Evolutionary conservation across 1,139 yeast species (phyloP).

Genomic region (Martiniozyma asiatica): DNA sequence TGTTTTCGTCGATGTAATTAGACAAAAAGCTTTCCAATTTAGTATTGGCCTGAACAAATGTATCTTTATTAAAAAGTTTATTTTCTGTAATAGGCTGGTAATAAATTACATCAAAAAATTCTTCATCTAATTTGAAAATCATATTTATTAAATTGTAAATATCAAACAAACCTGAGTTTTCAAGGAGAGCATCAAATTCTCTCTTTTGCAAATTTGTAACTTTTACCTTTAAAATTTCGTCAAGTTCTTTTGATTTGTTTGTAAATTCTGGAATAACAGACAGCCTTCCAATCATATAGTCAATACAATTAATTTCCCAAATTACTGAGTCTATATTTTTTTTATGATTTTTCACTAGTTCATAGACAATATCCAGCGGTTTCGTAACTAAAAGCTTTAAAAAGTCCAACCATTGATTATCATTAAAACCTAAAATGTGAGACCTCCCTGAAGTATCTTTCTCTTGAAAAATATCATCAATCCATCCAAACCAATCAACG

Average conservation of each 20-base stretch:
- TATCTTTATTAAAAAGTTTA: constrained; percentile 37
- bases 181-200: constrained; percentile 28
- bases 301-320: constrained; percentile 46
- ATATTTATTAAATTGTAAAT: constrained; percentile 53
- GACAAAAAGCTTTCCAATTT: constrained; percentile 43
- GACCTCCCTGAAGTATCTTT: constrained; percentile 24
- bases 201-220: constrained; percentile 25
- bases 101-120: constrained; percentile 39
- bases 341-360: constrained; percentile 19
- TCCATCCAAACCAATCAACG: constrained; percentile 29
- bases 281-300: constrained; percentile 42
- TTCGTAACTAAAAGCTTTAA: constrained; percentile 31
- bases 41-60: constrained; percentile 30
- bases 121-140: constrained; percentile 53
- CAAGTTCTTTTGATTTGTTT: constrained; percentile 24
- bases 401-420: constrained; percentile 26
- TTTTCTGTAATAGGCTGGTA: constrained; percentile 58
- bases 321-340: constrained; percentile 23
- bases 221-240: constrained; percentile 24
- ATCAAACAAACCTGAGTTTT: constrained; percentile 39
- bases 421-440: constrained; percentile 26
- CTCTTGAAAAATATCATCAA: constrained; percentile 38
- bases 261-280: constrained; percentile 32
- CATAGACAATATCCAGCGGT: constrained; percentile 35
- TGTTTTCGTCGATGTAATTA: constrained; percentile 46